Conservation (phyloP, 164 flowering plant genomes). For the Akebia trifoliata region DNA sequence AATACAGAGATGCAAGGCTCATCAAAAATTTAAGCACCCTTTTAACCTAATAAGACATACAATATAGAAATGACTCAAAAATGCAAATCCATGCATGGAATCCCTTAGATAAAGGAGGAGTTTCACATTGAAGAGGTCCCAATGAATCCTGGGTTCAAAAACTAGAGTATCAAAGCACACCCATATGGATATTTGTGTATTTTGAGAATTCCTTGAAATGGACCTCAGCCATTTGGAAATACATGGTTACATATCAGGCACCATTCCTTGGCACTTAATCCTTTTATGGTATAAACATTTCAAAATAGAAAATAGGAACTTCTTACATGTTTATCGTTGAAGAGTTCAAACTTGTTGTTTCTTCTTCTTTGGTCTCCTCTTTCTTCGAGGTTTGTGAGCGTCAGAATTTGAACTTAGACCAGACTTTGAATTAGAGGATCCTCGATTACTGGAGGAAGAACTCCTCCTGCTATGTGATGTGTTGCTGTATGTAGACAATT, state of each 20-base stretch:
- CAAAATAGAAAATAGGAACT: neutral
- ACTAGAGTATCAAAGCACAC: no score
- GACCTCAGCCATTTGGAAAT: neutral
- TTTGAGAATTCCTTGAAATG: neutral
- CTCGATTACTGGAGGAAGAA: slow-evolving; percentile 37
- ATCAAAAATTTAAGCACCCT: no score
- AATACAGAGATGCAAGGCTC: no score
- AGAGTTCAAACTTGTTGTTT: slow-evolving; percentile 45
- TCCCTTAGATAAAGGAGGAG: neutral
- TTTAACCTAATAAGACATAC: no score
- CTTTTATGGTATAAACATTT: neutral
- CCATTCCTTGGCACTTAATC: neutral
- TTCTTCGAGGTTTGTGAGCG: slow-evolving; percentile 87
- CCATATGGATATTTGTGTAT: neutral
- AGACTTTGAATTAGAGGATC: slow-evolving; percentile 43
- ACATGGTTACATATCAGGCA: neutral
- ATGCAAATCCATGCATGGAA: no score
- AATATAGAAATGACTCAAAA: no score
- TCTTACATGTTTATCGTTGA: neutral
- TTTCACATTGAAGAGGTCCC: neutral
- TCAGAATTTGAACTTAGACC: slow-evolving; percentile 88
- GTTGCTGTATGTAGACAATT: slow-evolving; percentile 49
- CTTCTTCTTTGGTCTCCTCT: slow-evolving; percentile 97
- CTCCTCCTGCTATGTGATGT: slow-evolving; percentile 49
- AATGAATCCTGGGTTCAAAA: neutral